Evolutionary conservation across 1,284 basidiomycete species (phyloP).

Genomic region (Boletus albobrunnescens): DNA sequence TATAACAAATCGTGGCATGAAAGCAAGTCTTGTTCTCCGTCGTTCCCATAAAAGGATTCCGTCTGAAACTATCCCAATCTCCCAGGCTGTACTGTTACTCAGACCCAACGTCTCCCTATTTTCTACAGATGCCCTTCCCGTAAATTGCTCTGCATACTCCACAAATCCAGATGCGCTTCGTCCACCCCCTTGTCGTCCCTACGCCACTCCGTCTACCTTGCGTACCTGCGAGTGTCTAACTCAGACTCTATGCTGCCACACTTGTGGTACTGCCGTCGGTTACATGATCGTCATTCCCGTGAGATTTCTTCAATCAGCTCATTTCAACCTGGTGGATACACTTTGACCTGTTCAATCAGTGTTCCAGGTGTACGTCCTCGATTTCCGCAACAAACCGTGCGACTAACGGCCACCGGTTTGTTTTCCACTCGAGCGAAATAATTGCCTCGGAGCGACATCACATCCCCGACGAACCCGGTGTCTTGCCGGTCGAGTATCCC

Average conservation of each 20-base stretch:
- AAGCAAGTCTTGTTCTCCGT: conserved; percentile 58
- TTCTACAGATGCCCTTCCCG: conserved; percentile 77
- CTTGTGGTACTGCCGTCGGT: conserved; percentile 71
- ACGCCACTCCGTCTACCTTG: conserved; percentile 30
- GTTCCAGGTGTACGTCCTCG: conserved; percentile 68
- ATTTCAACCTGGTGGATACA: conserved; percentile 4
- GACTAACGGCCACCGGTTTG: conserved; percentile 84
- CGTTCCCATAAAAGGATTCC: too few species aligned
- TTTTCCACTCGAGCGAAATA: conserved; percentile 81
- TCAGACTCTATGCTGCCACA: conserved; percentile 77
- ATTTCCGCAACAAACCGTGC: conserved; percentile 59
- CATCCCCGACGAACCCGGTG: conserved; percentile 65
- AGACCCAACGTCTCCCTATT: conserved; percentile 80
- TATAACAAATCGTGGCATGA: conserved; percentile 82
- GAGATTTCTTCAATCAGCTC: conserved; percentile 20
- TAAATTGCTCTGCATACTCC: conserved; percentile 66
- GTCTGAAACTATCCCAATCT: conserved; percentile 13
- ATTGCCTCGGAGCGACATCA: conserved; percentile 68
- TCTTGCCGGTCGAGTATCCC: conserved; percentile 44
- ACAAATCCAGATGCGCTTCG: conserved; percentile 43
- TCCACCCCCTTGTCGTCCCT: conserved; percentile 35
- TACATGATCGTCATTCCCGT: conserved; percentile 74
- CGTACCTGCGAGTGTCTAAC: conserved; percentile 68
- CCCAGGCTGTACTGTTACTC: conserved; percentile 75
- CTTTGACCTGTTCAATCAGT: conserved; percentile 38